Base-by-base conservation (phyloP, 2,329 filamentous ascomycete genomes). In the Trichoderma atrobrunneum region DNA sequence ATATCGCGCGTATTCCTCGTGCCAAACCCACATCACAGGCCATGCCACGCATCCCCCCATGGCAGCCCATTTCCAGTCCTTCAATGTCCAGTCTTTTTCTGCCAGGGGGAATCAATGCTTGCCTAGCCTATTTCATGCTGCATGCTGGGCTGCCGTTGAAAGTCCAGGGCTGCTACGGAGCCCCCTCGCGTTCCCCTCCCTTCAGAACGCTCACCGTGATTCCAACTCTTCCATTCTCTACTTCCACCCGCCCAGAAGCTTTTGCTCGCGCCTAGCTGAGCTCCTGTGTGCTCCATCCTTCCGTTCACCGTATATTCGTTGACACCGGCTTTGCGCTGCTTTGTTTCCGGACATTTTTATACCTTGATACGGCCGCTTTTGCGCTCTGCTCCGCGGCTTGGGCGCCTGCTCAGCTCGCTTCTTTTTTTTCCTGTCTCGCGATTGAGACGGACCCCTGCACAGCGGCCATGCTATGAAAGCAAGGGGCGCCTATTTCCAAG, bases 401-500 rank as follows among this genome's bases (percentile, higher is more conserved):
- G 60, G 36, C 57, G 30, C 57, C 39, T 39, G 60, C 69, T 65
- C 59, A 71, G 61, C 61, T 71, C 61, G 61, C 61, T 71, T 64
- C 43, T 70, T 30, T 34, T 32, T 57, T 32, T 68, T 54, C 32
- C 54, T 57, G 64, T 59, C 65, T 66, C 54, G 70, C 63, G 18
- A 43, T 72, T 61, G 65, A 70, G 66, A 70, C 62, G 32, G 71
- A 72, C 61, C 72, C 72, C 68, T 73, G 72, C 62, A 54, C 61
- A 28, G 56, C 72, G 57, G 62, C 62, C 72, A 71, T 73, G 68
- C 68, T 71, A 63, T 63, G 54, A 59, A 62, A 60, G 72, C 64
- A 60, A 73, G 72, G 72, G 68, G 68, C 56, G 60, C 68, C 70
- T 71, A 71, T 64, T 60, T 64, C 48, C 60, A 56, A 56, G 34